Conservation (phyloP, 2,329 filamentous ascomycete species). For the Diaporthe nobilis region DNA sequence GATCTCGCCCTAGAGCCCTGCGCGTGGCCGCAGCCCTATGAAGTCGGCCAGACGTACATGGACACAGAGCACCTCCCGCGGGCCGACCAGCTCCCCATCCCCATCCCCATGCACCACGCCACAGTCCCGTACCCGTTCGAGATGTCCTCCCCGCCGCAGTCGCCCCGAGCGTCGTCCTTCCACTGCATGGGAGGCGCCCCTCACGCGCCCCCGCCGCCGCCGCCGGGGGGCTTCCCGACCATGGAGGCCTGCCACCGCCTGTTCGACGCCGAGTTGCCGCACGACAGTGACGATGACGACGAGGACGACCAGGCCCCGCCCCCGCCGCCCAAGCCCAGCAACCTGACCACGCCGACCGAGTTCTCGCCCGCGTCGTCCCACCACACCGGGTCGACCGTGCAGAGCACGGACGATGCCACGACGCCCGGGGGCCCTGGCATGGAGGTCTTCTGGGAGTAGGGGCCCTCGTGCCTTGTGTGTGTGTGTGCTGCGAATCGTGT, state of each 20-base stretch:
- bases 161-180: constrained; percentile 6
- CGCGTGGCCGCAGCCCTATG: not conserved
- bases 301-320: not conserved
- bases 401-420: not conserved
- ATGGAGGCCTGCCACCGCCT: constrained; percentile 4
- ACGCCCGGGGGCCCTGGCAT: not conserved
- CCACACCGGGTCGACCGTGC: constrained; percentile 32
- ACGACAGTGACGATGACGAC: not conserved
- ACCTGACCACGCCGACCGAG: constrained; percentile 39
- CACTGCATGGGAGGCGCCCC: not conserved
- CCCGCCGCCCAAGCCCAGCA: constrained; percentile 33
- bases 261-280: not conserved
- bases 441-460: not conserved
- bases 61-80: not conserved
- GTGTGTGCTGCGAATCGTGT: not conserved
- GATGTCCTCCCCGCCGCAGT: not conserved
- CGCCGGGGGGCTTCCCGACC: not conserved
- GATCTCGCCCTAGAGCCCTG: not conserved
- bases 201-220: not conserved
- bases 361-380: constrained; percentile 38
- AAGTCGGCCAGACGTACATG: not conserved
- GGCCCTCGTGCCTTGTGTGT: too few relatives aligned
- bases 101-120: not conserved
- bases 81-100: not conserved
- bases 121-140: not conserved